phyloP scores from a whole-genome alignment of 2,329 filamentous ascomycete species.

The Microsporum ferrugineum region DNA sequence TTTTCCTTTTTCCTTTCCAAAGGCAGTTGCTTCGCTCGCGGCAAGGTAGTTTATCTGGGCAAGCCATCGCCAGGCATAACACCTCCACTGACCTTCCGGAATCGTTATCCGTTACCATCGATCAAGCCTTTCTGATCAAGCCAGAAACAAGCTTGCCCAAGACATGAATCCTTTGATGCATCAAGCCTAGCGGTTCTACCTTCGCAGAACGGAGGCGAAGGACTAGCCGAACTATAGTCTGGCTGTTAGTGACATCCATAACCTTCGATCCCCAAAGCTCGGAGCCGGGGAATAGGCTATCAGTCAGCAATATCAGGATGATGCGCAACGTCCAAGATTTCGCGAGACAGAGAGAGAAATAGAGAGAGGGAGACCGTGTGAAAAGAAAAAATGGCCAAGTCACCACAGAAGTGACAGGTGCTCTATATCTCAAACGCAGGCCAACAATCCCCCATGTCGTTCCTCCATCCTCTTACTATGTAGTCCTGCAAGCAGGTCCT shows the following conservation, averaged over 20 bases:
- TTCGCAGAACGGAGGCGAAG: neutral
- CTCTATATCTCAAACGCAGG: neutral
- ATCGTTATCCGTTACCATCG: neutral
- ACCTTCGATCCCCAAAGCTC: conserved; percentile 1
- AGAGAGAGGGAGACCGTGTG: neutral
- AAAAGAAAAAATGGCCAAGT: neutral
- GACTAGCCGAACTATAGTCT: neutral
- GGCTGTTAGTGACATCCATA: neutral
- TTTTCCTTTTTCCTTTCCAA: neutral
- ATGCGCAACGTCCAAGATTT: neutral
- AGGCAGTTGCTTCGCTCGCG: neutral
- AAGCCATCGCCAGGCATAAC: neutral
- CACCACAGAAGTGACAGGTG: neutral
- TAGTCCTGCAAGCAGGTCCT: neutral
- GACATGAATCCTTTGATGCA: neutral
- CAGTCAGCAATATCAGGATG: neutral
- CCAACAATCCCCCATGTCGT: neutral
- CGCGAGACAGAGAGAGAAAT: neutral
- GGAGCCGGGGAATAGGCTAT: neutral
- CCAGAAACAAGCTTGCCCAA: neutral
- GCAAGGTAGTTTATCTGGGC: neutral
- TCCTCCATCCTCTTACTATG: neutral
- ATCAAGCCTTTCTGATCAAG: neutral
- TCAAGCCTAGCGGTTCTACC: neutral
- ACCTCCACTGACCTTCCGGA: neutral